Evolutionary conservation across 2,329 filamentous ascomycete species (phyloP), one percentile per base, ranked within the genome.

Genomic region (Mollisia scopiformis): DNA sequence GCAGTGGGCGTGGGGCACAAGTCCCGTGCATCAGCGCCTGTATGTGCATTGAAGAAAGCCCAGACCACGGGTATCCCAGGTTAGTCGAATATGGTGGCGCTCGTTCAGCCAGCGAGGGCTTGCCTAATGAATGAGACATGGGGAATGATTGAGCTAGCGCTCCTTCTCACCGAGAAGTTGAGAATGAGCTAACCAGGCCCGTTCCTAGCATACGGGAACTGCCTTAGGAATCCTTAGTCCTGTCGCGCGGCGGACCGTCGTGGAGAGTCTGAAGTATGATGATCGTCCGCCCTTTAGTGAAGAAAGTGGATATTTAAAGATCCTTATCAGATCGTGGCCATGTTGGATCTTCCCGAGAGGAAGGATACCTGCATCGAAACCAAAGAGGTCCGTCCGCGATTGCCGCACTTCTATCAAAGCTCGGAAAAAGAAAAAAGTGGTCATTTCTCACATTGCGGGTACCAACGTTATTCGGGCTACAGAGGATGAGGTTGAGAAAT

Each of bases 391-490:
- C 16, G 33, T 50, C 59, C 56, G 49, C 57, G 31, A 47, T 62
- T 61, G 27, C 58, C 61, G 61, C 58, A 31, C 60, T 58, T 33
- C 21, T 21, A 37, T 49, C 35, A 43, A 54, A 21, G n/a, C 13
- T 19, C 33, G 19, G 27, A 47, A 53, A 46, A 43, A 52, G 19
- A 49, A 57, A 53, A 58, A 56, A 39, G 56, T 49, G 56, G 58
- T 54, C 53, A 57, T 52, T 27, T 60, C 51, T 63, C 59, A 58
- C n/a, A 54, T 60, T 57, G 52, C 55, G 62, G 57, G 57, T 59
- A 64, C 52, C 27, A 51, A 62, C 58, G 52, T 64, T 62, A 37
- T 37, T 31, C 47, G 37, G 30, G 5, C 43, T 30, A 19, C 14
- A 28, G 23, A 49, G 53, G 52, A 33, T 30, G 53, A 55, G 30